These are phyloP conservation scores for Ascomycota sp. DNA, from an alignment of 2,329 filamentous ascomycete genomes.

Conservation along the genomic window DNA sequence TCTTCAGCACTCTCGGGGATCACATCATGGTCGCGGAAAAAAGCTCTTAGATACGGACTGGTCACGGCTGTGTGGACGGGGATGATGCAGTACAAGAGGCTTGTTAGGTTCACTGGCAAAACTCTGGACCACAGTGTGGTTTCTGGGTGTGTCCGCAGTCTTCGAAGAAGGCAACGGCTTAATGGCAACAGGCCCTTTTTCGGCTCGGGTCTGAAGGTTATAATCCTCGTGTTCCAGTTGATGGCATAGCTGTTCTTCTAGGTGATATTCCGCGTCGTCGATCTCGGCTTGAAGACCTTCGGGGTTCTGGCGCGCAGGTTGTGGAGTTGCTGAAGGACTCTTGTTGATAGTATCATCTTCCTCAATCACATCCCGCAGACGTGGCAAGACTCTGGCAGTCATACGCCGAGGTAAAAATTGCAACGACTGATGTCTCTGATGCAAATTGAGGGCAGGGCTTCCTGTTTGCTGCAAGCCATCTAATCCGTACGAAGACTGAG, in stretches of 20 bases:
- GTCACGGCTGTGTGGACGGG: slow-evolving; percentile 51
- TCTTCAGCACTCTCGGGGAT: slow-evolving; percentile 17
- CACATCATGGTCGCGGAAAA: slow-evolving; percentile 35
- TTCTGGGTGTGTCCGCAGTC: slow-evolving; percentile 22
- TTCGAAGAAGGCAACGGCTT: slow-evolving; percentile 13
- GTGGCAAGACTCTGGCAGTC: slow-evolving; percentile 33
- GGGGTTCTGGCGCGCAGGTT: slow-evolving; percentile 23
- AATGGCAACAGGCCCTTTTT: slow-evolving; percentile 6
- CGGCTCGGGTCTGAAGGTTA: slow-evolving; percentile 35
- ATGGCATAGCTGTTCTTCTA: slow-evolving; percentile 60
- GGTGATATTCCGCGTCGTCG: slow-evolving; percentile 67
- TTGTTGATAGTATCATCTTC: slow-evolving; percentile 37
- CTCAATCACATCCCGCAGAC: slow-evolving; percentile 54
- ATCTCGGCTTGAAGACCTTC: slow-evolving; percentile 74
- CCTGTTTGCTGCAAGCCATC: slow-evolving; percentile 23
- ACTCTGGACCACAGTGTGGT: slow-evolving; percentile 26
- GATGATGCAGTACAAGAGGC: slow-evolving; percentile 44
- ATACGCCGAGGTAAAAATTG: slow-evolving; percentile 36
- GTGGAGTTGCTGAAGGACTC: slow-evolving; percentile 32
- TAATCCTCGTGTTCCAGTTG: slow-evolving; percentile 64
- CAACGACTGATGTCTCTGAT: slow-evolving; percentile 38
- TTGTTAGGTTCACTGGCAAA: slow-evolving; percentile 33
- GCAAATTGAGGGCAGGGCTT: slow-evolving; percentile 22
- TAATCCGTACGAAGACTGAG: slow-evolving; percentile 39
- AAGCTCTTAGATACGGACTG: slow-evolving; percentile 52